These are phyloP conservation scores for Zygotorulaspora chibaensis DNA, from an alignment of 805 yeast species.

Conservation along the genomic window DNA sequence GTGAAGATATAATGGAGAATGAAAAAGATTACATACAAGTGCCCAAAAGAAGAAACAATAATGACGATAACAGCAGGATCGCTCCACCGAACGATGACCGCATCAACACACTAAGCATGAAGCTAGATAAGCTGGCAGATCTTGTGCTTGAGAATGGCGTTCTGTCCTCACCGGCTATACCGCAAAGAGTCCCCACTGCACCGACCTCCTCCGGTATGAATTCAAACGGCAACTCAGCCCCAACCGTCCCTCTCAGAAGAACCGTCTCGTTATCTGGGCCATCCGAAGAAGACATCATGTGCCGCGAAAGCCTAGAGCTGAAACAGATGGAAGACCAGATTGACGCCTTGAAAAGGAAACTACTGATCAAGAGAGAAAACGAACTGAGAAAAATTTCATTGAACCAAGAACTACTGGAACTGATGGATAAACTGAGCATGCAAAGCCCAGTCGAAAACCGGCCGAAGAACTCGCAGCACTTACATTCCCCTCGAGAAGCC, in stretches of 20 bases:
- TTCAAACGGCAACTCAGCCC: background rate
- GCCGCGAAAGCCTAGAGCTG: constrained; percentile 36
- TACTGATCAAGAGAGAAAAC: constrained; percentile 35
- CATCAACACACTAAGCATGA: constrained; percentile 17
- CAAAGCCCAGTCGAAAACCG: constrained; percentile 3
- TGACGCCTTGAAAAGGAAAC: constrained; percentile 30
- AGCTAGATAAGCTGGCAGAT: constrained; percentile 19
- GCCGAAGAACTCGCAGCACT: constrained; percentile 1
- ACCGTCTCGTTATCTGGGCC: constrained; percentile 8
- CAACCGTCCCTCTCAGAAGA: background rate
- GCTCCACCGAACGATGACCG: constrained; percentile 16
- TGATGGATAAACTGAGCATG: constrained; percentile 25
- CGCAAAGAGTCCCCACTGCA: constrained; percentile 1
- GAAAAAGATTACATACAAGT: constrained; percentile 25
- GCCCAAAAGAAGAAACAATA: constrained; percentile 21
- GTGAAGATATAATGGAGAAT: constrained; percentile 15
- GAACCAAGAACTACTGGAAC: constrained; percentile 29
- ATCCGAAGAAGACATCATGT: constrained; percentile 34
- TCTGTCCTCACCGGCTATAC: constrained; percentile 6
- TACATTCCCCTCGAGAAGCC: background rate
- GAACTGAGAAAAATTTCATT: constrained; percentile 35
- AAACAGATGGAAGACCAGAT: constrained; percentile 34
- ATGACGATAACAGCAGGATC: constrained; percentile 14
- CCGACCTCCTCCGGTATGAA: constrained; percentile 5
- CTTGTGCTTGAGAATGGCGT: constrained; percentile 11